Conservation (phyloP, 192 early-diverging fungal genomes). For the Coemansia sp. region DNA sequence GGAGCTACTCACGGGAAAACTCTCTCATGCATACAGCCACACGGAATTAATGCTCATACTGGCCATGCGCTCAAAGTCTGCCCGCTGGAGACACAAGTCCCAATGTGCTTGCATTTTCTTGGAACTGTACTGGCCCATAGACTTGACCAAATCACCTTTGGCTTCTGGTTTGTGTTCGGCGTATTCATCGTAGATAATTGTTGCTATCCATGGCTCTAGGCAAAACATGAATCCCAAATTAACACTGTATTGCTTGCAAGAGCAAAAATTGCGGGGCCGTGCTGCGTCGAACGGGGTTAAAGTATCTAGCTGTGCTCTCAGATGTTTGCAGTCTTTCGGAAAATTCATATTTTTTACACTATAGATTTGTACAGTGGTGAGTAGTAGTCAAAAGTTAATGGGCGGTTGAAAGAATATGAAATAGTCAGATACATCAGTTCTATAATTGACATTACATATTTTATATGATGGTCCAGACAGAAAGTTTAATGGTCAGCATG, state of each 20-base stretch:
- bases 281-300: constrained; percentile 3
- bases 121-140: not conserved
- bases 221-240: constrained; percentile 14
- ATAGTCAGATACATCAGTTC: no score
- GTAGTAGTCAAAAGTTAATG: no score
- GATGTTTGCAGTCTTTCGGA: not conserved
- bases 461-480: no score
- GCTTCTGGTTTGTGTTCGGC: constrained; percentile 3
- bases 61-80: constrained; percentile 15
- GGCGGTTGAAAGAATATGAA: no score
- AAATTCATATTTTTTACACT: not conserved
- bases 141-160: constrained; percentile 16
- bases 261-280: constrained; percentile 8
- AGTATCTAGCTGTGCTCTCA: constrained; percentile 1
- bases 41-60: constrained; percentile 11
- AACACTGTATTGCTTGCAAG: constrained; percentile 13
- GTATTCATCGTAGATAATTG: constrained; percentile 5
- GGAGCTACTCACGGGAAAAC: constrained; percentile 7
- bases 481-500: no score
- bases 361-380: not conserved
- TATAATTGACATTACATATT: no score
- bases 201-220: constrained; percentile 19
- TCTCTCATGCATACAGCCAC: constrained; percentile 6
- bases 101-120: constrained; percentile 16
- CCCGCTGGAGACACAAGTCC: constrained; percentile 12